Conservation (phyloP, 2,329 filamentous ascomycete genomes). For the Cytospora leucostoma region DNA sequence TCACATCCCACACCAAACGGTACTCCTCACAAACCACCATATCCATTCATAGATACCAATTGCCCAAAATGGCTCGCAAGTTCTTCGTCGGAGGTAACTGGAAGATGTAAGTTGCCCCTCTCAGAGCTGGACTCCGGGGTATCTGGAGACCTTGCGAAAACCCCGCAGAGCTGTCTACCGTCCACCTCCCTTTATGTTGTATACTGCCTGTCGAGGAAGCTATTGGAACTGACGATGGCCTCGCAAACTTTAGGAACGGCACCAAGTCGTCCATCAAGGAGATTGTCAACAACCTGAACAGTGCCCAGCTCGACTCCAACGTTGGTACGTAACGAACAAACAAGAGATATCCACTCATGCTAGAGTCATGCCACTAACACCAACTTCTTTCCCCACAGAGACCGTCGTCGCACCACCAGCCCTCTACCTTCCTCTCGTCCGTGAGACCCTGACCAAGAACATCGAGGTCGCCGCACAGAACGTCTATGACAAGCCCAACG, state of each 20-base stretch:
- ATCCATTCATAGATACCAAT: conserved; percentile 32
- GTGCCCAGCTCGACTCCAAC: conserved; percentile 75
- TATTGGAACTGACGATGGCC: conserved; percentile 26
- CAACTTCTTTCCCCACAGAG: conserved; percentile 57
- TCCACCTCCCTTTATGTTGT: conserved; percentile 10
- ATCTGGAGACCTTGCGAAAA: conserved; percentile 32
- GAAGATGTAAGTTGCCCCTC: conserved; percentile 76
- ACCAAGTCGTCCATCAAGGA: conserved; percentile 84
- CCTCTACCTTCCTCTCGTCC: conserved; percentile 86
- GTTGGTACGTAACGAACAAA: conserved; percentile 59
- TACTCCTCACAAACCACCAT: neutral
- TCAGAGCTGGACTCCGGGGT: conserved; percentile 33
- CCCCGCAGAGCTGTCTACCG: conserved; percentile 30
- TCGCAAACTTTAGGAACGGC: conserved; percentile 75
- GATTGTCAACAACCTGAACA: conserved; percentile 88
- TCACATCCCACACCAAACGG: neutral
- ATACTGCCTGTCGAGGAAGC: conserved; percentile 2
- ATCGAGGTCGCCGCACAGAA: conserved; percentile 94
- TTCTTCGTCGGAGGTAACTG: conserved; percentile 99
- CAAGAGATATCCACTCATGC: neutral
- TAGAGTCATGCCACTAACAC: neutral
- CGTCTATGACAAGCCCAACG: conserved; percentile 95
- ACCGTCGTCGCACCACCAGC: conserved; percentile 90
- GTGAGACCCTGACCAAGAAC: conserved; percentile 72
- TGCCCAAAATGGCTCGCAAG: conserved; percentile 81